Conservation (phyloP, 768 basidiomycete species). For the Serendipita sp. region DNA sequence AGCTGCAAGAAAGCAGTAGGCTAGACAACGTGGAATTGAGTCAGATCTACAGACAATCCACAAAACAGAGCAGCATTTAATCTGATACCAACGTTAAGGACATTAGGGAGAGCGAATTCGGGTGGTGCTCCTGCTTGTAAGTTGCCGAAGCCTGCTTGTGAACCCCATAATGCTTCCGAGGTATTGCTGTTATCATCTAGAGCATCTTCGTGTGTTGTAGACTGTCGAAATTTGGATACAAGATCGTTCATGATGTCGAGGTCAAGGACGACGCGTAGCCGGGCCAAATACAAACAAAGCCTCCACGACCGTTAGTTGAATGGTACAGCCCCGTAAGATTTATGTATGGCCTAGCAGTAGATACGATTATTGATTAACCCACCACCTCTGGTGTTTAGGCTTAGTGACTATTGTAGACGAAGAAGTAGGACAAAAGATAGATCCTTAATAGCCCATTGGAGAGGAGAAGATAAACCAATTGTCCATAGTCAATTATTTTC, state of each 20-base stretch:
- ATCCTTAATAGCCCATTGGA: too few relatives aligned
- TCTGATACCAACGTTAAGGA: slow-evolving; percentile 49
- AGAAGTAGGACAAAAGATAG: too few relatives aligned
- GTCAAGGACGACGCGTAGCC: background rate
- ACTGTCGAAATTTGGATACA: background rate
- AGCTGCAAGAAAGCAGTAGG: slow-evolving; percentile 79
- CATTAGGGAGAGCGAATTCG: slow-evolving; percentile 51
- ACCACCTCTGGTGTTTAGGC: too few relatives aligned
- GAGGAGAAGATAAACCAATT: too few relatives aligned
- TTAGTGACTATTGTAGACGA: too few relatives aligned
- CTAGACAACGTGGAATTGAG: slow-evolving; percentile 27
- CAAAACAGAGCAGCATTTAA: background rate
- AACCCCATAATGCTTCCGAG: slow-evolving; percentile 65
- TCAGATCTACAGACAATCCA: background rate
- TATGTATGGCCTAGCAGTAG: too few relatives aligned
- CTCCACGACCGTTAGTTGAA: too few relatives aligned
- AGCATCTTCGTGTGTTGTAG: slow-evolving; percentile 11
- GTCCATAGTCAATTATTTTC: too few relatives aligned
- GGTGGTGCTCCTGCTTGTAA: slow-evolving; percentile 51
- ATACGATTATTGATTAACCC: too few relatives aligned
- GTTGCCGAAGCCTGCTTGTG: slow-evolving; percentile 65
- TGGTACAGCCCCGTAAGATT: too few relatives aligned
- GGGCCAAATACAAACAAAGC: background rate
- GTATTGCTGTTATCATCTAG: slow-evolving; percentile 46
- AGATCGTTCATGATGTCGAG: background rate